Evolutionary conservation across 73 alveolate genomes (phyloP).

Genomic region (Symbiodinium pilosum): DNA sequence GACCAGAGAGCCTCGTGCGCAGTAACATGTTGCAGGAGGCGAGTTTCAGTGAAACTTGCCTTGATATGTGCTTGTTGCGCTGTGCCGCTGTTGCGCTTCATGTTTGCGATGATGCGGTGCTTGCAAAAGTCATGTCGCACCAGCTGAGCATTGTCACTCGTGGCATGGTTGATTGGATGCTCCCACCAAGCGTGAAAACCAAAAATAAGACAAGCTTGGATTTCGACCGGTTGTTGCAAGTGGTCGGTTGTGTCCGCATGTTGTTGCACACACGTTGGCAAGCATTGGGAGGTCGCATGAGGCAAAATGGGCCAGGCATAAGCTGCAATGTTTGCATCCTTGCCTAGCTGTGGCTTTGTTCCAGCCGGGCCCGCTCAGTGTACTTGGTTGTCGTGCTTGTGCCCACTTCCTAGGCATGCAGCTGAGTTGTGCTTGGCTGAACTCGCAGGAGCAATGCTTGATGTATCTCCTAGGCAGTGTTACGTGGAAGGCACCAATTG

Average conservation of each 20-base stretch:
- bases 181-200: neutral
- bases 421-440: neutral
- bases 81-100: neutral
- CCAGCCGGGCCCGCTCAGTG: neutral
- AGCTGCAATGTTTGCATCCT: slow-evolving; percentile 43
- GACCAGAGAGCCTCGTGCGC: no score
- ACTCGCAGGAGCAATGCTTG: neutral
- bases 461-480: neutral
- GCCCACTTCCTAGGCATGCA: neutral
- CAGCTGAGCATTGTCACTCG: slow-evolving; percentile 33
- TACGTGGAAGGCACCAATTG: slow-evolving; percentile 18
- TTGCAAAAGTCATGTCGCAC: neutral
- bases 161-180: slow-evolving; percentile 10
- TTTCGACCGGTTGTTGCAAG: slow-evolving; percentile 28
- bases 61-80: neutral
- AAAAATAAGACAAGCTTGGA: neutral
- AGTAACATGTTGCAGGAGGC: no score
- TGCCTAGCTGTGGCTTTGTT: neutral
- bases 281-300: neutral
- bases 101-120: neutral
- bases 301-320: slow-evolving; percentile 8
- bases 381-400: neutral
- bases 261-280: slow-evolving; percentile 53
- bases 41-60: neutral
- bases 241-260: slow-evolving; percentile 7